A percentile compares a stretch with the other conserved stretches of the same genome.
Conservation (phyloP, 169 alveolate species). For the Condylostoma magnum region DNA sequence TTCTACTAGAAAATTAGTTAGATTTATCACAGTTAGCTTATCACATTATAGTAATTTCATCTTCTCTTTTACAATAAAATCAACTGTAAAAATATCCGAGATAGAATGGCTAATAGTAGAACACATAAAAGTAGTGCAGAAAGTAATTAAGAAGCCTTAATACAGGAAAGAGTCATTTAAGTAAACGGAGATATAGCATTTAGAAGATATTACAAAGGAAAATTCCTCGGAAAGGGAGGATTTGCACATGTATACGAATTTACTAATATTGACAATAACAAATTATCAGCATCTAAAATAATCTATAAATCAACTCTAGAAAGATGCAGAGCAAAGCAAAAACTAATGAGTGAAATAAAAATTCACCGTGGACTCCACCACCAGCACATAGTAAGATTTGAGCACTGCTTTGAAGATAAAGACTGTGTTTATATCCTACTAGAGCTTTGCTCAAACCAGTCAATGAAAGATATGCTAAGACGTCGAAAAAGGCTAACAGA, state of each 20-base stretch:
- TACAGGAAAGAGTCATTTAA: no score
- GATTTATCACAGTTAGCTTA: no score
- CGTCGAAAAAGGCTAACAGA: constrained; percentile 63
- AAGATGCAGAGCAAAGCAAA: constrained; percentile 75
- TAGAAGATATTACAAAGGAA: no score
- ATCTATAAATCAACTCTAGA: constrained; percentile 71
- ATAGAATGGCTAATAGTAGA: no score
- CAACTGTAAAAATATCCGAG: no score
- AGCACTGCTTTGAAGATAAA: constrained; percentile 82
- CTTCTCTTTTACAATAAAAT: no score
- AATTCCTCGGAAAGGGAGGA: constrained; percentile 82
- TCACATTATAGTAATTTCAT: no score
- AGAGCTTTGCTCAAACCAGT: constrained; percentile 81
- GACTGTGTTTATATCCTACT: constrained; percentile 82
- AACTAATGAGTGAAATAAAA: constrained; percentile 70
- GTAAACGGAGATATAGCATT: no score
- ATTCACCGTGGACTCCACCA: constrained; percentile 77
- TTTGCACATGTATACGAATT: constrained; percentile 76
- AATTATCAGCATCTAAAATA: constrained; percentile 74
- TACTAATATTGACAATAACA: constrained; percentile 54
- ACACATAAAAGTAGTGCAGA: no score
- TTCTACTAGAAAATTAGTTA: no score
- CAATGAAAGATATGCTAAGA: constrained; percentile 72
- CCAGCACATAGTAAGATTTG: constrained; percentile 64
- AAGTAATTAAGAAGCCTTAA: no score